These are phyloP conservation scores for Colletotrichum tamarilloi DNA, from an alignment of 2,329 filamentous ascomycete genomes.

Conservation along the genomic window DNA sequence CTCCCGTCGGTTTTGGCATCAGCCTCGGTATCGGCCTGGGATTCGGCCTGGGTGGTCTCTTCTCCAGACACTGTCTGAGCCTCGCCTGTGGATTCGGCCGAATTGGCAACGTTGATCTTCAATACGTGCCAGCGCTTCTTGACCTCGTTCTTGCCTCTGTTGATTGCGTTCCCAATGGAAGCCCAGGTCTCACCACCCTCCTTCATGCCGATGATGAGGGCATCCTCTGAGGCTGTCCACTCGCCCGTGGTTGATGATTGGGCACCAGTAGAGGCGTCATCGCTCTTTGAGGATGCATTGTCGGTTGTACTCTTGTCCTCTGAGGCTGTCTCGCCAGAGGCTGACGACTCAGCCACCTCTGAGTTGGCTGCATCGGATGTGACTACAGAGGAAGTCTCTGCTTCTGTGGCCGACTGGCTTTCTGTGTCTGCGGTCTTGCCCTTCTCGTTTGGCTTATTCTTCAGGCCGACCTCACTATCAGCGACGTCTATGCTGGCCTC, in stretches of 20 bases:
- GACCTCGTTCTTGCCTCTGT: conserved; percentile 43
- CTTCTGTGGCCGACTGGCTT: background rate
- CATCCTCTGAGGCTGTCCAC: conserved; percentile 51
- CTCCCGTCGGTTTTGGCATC: conserved; percentile 3
- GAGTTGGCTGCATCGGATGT: background rate
- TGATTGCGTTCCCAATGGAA: conserved; percentile 43
- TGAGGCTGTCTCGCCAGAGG: conserved; percentile 16
- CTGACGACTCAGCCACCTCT: conserved; percentile 7
- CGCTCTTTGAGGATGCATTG: conserved; percentile 1
- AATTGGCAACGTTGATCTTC: conserved; percentile 38
- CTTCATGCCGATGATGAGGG: conserved; percentile 48
- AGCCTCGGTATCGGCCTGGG: background rate
- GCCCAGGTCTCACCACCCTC: conserved; percentile 43
- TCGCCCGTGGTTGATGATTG: background rate
- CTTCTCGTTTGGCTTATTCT: conserved; percentile 1
- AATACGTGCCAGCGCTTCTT: conserved; percentile 48
- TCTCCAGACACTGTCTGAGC: background rate
- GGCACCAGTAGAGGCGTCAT: conserved; percentile 7
- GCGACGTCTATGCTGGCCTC: conserved; percentile 2
- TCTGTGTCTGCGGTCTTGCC: background rate
- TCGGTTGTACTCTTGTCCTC: conserved; percentile 2
- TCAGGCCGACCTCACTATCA: background rate
- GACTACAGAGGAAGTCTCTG: conserved; percentile 5
- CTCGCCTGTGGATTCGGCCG: conserved; percentile 3
- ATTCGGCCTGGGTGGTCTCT: background rate